These are phyloP conservation scores for Xylaria longipes DNA, from an alignment of 495 filamentous ascomycete genomes.

Conservation along the genomic window DNA sequence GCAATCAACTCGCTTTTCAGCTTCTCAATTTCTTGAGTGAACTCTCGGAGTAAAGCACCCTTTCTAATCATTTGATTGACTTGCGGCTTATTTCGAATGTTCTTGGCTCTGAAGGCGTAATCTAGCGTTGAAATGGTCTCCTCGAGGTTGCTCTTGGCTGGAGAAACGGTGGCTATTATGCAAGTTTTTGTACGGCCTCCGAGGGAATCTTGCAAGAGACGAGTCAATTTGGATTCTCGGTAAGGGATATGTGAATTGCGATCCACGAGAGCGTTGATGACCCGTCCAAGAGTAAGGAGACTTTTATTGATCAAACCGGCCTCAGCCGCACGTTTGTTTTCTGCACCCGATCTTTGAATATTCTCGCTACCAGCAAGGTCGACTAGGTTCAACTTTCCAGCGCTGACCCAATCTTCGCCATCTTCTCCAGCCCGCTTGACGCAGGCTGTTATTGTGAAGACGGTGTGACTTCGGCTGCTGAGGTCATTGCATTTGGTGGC, in stretches of 20 bases:
- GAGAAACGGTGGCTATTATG: slow-evolving; percentile 96
- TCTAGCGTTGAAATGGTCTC: slow-evolving; percentile 98
- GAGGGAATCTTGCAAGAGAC: slow-evolving; percentile 93
- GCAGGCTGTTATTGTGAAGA: slow-evolving; percentile 92
- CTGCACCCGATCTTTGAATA: slow-evolving; percentile 93
- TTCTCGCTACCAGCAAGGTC: slow-evolving; percentile 98
- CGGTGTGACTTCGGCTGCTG: slow-evolving; percentile 92
- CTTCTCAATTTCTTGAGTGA: slow-evolving; percentile 91
- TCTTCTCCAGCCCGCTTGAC: slow-evolving; percentile 81
- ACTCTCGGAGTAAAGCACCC: slow-evolving; percentile 87
- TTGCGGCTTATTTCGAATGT: slow-evolving; percentile 97
- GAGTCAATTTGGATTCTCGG: slow-evolving; percentile 93
- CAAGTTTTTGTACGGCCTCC: slow-evolving; percentile 96
- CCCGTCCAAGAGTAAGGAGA: slow-evolving; percentile 88
- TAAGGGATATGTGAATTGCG: slow-evolving; percentile 92
- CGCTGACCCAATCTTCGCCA: slow-evolving; percentile 85
- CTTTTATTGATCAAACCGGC: slow-evolving; percentile 98
- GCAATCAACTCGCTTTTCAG: slow-evolving; percentile 93
- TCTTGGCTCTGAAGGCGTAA: slow-evolving; percentile 97
- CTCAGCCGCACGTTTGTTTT: slow-evolving; percentile 96
- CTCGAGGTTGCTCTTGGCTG: slow-evolving; percentile 91
- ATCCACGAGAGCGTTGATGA: slow-evolving; percentile 98
- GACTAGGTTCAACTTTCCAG: slow-evolving; percentile 94
- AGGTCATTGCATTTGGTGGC: slow-evolving; percentile 98
- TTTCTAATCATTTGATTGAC: slow-evolving; percentile 90